A percentile compares a stretch with the other conserved stretches of the same genome.
Evolutionary conservation across 352 stramenopile species (phyloP).

Genomic region (Phytopythium vexans): DNA sequence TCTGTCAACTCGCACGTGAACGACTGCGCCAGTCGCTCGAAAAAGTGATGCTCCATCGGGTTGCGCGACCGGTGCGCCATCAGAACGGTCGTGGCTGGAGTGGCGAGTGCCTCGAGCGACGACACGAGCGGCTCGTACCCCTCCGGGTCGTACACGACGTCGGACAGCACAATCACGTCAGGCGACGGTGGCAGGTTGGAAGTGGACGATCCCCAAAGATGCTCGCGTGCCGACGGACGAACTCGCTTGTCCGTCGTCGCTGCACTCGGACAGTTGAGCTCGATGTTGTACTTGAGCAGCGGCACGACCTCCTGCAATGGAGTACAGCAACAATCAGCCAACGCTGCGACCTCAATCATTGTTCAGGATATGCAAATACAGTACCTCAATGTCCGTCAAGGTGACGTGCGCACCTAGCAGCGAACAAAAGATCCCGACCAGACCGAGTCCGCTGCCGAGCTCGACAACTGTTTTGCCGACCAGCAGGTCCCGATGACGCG

Average conservation of each 20-base stretch:
- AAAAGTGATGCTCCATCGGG: conserved; percentile 81
- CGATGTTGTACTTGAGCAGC: conserved; percentile 76
- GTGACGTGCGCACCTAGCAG: conserved; percentile 57
- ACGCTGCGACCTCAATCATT: conserved; percentile 3
- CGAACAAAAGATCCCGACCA: conserved; percentile 75
- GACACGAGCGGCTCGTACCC: conserved; percentile 64
- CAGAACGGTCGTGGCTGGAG: conserved; percentile 42
- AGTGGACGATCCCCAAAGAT: conserved; percentile 56
- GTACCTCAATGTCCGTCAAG: conserved; percentile 68
- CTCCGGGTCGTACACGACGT: conserved; percentile 80
- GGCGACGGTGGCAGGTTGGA: conserved; percentile 31
- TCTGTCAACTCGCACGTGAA: conserved; percentile 51
- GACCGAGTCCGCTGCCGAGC: conserved; percentile 66
- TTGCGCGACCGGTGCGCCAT: conserved; percentile 80
- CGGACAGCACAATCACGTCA: conserved; percentile 72
- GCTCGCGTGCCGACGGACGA: conserved; percentile 22
- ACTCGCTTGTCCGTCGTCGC: conserved; percentile 2
- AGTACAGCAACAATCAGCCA: conserved; percentile 13
- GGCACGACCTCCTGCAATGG: conserved; percentile 53
- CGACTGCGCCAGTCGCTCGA: conserved; percentile 42
- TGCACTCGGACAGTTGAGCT: conserved; percentile 43
- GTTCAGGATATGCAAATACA: not conserved
- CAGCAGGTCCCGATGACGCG: conserved; percentile 31
- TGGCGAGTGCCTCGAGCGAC: conserved; percentile 45
- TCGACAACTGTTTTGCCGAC: conserved; percentile 54